Evolutionary conservation across 805 yeast genomes (phyloP).

Genomic region (Candida taoyuanica): DNA sequence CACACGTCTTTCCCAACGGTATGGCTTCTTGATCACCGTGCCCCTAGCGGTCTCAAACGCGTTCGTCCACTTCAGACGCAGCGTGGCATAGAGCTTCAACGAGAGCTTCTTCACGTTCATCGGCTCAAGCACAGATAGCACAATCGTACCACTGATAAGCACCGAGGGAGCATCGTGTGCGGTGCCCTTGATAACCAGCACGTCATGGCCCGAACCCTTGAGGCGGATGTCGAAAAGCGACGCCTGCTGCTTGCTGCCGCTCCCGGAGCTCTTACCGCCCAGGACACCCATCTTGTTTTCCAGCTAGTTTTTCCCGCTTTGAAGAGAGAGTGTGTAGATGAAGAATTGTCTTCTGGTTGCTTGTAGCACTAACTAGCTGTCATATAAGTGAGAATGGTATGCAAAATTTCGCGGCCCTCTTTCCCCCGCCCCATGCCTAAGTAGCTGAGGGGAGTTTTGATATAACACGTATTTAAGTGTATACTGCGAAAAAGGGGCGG

Average conservation of each 20-base stretch:
- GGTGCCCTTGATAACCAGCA: constrained; percentile 74
- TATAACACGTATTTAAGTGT: too few species aligned
- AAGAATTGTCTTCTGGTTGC: too few species aligned
- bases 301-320: too few species aligned
- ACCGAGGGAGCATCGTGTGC: constrained; percentile 75
- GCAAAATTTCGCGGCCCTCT: too few species aligned
- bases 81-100: constrained; percentile 60
- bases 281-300: constrained; percentile 8
- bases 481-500: too few species aligned
- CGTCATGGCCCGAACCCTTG: constrained; percentile 68
- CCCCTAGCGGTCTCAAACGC: constrained; percentile 43
- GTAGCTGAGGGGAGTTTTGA: too few species aligned
- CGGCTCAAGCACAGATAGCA: constrained; percentile 72
- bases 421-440: too few species aligned
- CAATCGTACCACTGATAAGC: constrained; percentile 71
- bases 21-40: constrained; percentile 38
- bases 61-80: constrained; percentile 65
- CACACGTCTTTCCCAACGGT: constrained; percentile 53
- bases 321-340: too few species aligned
- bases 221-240: constrained; percentile 51
- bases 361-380: too few species aligned
- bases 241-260: constrained; percentile 25
- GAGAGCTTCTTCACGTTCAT: constrained; percentile 59
- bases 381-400: too few species aligned
- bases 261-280: constrained; percentile 21